Percentiles rank a stretch among this genome's conserved stretches.
Evolutionary conservation across 345 rosid species (phyloP).

Genomic region (Citropsis articulata): DNA sequence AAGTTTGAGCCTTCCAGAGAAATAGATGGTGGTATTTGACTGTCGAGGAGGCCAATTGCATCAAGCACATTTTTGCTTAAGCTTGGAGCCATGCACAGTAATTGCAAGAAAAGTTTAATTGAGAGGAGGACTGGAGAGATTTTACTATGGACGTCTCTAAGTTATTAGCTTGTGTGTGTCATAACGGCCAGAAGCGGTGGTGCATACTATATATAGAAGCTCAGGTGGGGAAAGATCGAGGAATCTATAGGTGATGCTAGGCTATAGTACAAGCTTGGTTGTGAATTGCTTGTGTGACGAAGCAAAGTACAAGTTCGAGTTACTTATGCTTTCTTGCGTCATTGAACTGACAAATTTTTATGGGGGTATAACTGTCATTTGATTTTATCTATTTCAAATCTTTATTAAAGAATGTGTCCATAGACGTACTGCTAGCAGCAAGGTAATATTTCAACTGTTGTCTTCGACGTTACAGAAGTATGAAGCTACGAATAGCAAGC

Average conservation of each 20-base stretch:
- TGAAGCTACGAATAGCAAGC: background rate
- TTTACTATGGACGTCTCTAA: too few relatives aligned
- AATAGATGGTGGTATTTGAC: background rate
- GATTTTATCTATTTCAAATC: background rate
- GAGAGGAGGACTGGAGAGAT: too few relatives aligned
- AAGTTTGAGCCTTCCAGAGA: slow-evolving; percentile 20
- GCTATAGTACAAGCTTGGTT: background rate
- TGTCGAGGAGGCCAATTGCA: background rate
- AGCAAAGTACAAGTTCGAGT: background rate
- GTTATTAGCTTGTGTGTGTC: background rate
- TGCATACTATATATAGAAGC: slow-evolving; percentile 10
- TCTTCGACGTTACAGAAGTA: background rate
- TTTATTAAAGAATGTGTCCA: too few relatives aligned
- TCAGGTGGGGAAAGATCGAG: background rate
- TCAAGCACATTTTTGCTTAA: slow-evolving; percentile 14
- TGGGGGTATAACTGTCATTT: background rate
- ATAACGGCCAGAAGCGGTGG: background rate
- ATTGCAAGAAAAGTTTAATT: background rate
- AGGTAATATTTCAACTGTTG: too few relatives aligned
- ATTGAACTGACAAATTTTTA: background rate
- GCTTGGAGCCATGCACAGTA: slow-evolving; percentile 24
- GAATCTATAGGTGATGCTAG: background rate
- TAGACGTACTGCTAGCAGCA: too few relatives aligned
- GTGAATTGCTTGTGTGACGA: background rate
- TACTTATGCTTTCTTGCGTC: background rate